Evolutionary conservation across 1,139 yeast genomes (phyloP).

Genomic region (Magnusiomyces tetraspermus): DNA sequence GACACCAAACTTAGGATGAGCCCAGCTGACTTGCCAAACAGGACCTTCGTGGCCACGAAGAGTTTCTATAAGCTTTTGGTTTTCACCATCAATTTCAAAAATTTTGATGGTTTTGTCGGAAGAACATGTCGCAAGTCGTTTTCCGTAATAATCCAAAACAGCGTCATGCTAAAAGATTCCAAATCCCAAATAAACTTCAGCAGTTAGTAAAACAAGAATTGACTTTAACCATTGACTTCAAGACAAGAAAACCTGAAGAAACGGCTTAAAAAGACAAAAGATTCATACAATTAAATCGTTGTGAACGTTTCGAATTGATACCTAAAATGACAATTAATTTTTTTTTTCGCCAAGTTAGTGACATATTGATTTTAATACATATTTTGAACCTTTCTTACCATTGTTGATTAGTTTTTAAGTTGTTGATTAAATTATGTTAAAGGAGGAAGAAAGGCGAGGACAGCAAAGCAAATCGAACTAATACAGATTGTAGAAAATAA

Average conservation of each 20-base stretch:
- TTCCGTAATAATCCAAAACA: constrained; percentile 91
- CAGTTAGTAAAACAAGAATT: background rate
- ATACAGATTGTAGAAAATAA: too few species aligned
- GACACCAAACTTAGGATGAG: constrained; percentile 96
- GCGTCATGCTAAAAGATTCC: constrained; percentile 68
- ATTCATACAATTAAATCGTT: constrained; percentile 59
- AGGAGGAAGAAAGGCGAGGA: too few species aligned
- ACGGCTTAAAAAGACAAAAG: too few species aligned
- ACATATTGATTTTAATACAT: too few species aligned
- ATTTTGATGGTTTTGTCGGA: constrained; percentile 91
- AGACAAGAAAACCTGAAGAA: background rate
- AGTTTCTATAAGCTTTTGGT: constrained; percentile 61
- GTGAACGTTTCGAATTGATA: constrained; percentile 32
- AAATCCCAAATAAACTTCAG: background rate
- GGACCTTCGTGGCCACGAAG: constrained; percentile 91
- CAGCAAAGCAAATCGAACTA: too few species aligned
- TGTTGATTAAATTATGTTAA: too few species aligned
- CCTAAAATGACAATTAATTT: too few species aligned
- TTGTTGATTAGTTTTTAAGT: too few species aligned
- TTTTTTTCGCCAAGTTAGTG: too few species aligned
- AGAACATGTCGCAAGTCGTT: constrained; percentile 88
- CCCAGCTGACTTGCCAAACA: constrained; percentile 99
- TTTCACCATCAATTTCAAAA: constrained; percentile 82
- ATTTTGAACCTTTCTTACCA: too few species aligned
- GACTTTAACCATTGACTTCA: background rate